Percentiles rank a stretch among this genome's conserved stretches.
Conservation (phyloP, 495 filamentous ascomycete genomes). For the Margaritispora aquatica region DNA sequence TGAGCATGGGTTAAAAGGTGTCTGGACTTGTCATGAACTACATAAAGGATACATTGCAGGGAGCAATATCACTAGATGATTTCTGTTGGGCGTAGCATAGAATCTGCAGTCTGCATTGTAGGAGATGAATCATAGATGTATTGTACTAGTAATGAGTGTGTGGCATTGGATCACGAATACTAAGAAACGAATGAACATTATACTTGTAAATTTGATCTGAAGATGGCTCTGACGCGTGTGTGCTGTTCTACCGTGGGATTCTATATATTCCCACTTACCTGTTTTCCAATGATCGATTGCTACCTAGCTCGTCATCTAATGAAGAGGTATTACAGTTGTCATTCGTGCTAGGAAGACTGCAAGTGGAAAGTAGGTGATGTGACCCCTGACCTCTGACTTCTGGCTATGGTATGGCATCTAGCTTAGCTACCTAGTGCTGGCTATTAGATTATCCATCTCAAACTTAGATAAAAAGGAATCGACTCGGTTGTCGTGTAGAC, state of each 20-base stretch:
- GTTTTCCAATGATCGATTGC: too few relatives aligned
- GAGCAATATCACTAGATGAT: constrained; percentile 1
- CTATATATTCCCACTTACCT: neutral
- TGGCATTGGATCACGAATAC: neutral
- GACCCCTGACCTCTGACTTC: too few relatives aligned
- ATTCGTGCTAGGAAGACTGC: too few relatives aligned
- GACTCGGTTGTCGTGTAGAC: too few relatives aligned
- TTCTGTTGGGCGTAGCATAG: too few relatives aligned
- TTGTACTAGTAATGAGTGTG: neutral
- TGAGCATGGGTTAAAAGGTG: neutral
- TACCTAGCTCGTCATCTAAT: too few relatives aligned
- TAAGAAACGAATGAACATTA: neutral
- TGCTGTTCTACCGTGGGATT: neutral
- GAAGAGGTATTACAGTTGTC: too few relatives aligned
- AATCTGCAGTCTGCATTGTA: constrained; percentile 8
- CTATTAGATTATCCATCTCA: too few relatives aligned
- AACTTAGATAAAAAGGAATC: too few relatives aligned
- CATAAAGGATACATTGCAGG: neutral
- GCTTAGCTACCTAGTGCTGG: too few relatives aligned
- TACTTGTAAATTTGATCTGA: neutral
- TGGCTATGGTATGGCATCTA: too few relatives aligned
- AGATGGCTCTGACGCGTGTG: neutral
- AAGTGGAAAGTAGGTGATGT: too few relatives aligned
- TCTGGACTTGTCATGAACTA: neutral
- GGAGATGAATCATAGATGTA: constrained; percentile 5